Percentiles rank a stretch among this genome's conserved stretches.
Conservation (phyloP, 2,329 filamentous ascomycete species). For the Daldinia sp. region DNA sequence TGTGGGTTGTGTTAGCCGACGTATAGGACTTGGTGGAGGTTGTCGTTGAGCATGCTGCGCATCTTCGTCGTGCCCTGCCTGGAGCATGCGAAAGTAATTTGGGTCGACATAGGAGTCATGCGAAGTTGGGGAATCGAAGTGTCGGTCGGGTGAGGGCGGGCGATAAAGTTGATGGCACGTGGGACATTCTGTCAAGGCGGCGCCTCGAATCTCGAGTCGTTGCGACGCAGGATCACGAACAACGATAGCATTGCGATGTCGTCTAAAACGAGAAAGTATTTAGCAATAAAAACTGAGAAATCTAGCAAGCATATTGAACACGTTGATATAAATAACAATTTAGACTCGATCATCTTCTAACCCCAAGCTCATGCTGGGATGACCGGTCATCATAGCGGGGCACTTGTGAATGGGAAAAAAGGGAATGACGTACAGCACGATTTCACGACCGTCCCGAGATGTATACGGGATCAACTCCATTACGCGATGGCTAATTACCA, state of each 20-base stretch:
- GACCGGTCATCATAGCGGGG: conserved; percentile 2
- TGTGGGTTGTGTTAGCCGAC: conserved; percentile 64
- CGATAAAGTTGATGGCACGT: conserved; percentile 83
- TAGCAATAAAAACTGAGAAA: background rate
- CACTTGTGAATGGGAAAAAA: background rate
- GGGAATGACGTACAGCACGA: conserved; percentile 76
- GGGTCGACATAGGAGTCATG: conserved; percentile 83
- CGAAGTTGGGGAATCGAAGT: conserved; percentile 61
- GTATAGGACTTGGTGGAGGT: conserved; percentile 65
- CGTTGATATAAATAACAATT: background rate
- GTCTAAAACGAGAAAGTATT: conserved; percentile 64
- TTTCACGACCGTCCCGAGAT: conserved; percentile 78
- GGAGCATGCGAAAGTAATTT: conserved; percentile 95
- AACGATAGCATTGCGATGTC: conserved; percentile 92
- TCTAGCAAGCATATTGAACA: background rate
- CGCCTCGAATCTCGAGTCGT: conserved; percentile 82
- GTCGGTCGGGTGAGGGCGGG: conserved; percentile 61
- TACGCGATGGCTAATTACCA: conserved; percentile 29
- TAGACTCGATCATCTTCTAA: background rate
- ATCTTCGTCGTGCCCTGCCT: conserved; percentile 61
- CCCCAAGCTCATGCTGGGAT: background rate
- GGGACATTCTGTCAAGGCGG: conserved; percentile 80
- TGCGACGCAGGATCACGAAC: conserved; percentile 88
- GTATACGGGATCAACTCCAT: conserved; percentile 83
- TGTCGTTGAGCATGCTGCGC: conserved; percentile 58